Conservation (phyloP, 2,329 filamentous ascomycete species). For the Exophiala viscosa region DNA sequence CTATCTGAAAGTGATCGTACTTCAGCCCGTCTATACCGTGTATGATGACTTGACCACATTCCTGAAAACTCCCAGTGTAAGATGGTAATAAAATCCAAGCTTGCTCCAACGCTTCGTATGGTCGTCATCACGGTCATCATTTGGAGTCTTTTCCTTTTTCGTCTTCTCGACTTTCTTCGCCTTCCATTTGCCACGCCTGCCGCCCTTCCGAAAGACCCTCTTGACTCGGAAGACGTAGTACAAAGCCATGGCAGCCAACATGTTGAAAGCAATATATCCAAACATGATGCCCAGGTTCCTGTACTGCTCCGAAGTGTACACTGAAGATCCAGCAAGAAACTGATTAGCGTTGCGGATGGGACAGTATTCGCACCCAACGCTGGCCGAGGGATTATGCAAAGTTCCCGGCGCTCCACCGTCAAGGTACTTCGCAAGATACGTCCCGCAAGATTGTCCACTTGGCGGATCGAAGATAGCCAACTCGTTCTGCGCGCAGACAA, state of each 20-base stretch:
- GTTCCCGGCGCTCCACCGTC: conserved; percentile 46
- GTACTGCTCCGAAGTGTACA: conserved; percentile 59
- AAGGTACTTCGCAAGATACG: conserved; percentile 54
- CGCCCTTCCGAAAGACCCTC: conserved; percentile 4
- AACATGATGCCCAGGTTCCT: conserved; percentile 65
- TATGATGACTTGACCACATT: background rate
- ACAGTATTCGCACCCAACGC: conserved; percentile 57
- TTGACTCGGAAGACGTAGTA: conserved; percentile 49
- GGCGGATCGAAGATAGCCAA: conserved; percentile 44
- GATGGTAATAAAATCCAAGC: conserved; percentile 8
- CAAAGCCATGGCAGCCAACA: conserved; percentile 52
- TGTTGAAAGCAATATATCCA: conserved; percentile 58
- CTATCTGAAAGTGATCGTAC: background rate
- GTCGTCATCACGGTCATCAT: background rate
- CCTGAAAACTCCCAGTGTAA: conserved; percentile 1
- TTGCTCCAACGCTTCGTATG: background rate
- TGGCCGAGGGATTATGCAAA: conserved; percentile 59
- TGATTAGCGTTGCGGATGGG: conserved; percentile 38
- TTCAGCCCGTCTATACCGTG: background rate
- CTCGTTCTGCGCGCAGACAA: conserved; percentile 68
- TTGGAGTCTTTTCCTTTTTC: conserved; percentile 28
- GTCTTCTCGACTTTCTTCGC: conserved; percentile 42
- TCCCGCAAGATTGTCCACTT: conserved; percentile 52
- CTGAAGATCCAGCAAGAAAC: conserved; percentile 44
- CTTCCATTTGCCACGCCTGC: conserved; percentile 41